These are phyloP conservation scores for Myriosclerotinia scirpicola DNA, from an alignment of 2,329 filamentous ascomycete genomes.

Conservation along the genomic window DNA sequence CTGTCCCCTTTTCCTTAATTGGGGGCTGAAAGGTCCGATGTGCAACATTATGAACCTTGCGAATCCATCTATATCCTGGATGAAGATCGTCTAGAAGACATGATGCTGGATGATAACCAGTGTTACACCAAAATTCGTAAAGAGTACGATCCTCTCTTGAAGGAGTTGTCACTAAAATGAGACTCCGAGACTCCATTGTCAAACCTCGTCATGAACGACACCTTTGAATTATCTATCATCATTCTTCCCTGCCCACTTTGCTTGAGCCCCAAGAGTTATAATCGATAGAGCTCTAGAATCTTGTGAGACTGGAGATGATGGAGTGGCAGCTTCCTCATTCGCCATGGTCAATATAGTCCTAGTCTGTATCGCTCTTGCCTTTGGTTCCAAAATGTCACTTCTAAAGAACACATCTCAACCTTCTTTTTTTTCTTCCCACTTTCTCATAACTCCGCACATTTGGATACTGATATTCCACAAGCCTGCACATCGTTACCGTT, in stretches of 20 bases:
- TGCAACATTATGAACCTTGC: slow-evolving; percentile 18
- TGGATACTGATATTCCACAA: slow-evolving; percentile 17
- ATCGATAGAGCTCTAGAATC: not conserved
- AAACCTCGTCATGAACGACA: not conserved
- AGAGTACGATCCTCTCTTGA: not conserved
- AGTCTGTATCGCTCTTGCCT: not conserved
- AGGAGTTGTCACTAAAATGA: not conserved
- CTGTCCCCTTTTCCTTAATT: slow-evolving; percentile 11
- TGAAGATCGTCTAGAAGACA: not conserved
- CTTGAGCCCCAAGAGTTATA: not conserved
- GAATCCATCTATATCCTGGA: not conserved
- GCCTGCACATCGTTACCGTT: slow-evolving; percentile 13
- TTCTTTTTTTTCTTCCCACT: too few relatives aligned
- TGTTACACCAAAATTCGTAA: slow-evolving; percentile 9
- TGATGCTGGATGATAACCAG: not conserved
- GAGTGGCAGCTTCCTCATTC: not conserved
- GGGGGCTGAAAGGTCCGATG: slow-evolving; percentile 12
- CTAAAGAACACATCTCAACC: not conserved
- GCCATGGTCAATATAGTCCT: not conserved
- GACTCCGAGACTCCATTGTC: not conserved
- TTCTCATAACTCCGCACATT: not conserved
- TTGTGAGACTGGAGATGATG: not conserved
- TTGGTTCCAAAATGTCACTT: not conserved
- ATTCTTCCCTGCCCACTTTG: not conserved
- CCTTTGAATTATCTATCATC: not conserved